Evolutionary conservation across 1,284 basidiomycete genomes (phyloP).

Genomic region (Ganoderma sinense): DNA sequence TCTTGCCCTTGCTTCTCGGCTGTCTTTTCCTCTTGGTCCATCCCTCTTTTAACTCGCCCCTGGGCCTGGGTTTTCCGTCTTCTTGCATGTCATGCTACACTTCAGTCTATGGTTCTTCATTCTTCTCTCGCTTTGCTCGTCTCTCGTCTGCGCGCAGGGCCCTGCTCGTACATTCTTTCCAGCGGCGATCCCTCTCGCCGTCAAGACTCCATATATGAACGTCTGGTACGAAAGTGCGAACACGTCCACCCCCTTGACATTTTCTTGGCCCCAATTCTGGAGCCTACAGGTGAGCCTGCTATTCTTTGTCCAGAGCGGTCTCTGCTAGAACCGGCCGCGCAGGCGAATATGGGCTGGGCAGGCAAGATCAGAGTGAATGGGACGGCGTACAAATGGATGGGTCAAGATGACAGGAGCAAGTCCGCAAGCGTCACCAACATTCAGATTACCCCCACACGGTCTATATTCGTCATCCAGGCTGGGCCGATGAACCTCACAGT

Average conservation of each 20-base stretch:
- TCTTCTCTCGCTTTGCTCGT: constrained; percentile 14
- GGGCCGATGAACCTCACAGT: constrained; percentile 30
- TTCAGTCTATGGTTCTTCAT: constrained; percentile 17
- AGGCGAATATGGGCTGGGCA: constrained; percentile 23
- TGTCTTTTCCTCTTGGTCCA: constrained; percentile 12
- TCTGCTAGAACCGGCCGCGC: neutral
- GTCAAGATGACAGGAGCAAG: neutral
- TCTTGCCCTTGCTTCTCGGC: constrained; percentile 11
- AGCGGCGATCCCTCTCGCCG: constrained; percentile 22
- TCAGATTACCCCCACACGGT: constrained; percentile 27
- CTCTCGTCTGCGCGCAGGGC: constrained; percentile 20
- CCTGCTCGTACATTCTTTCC: constrained; percentile 19
- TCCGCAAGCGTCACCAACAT: constrained; percentile 17
- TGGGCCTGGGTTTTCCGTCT: neutral
- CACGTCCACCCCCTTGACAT: neutral
- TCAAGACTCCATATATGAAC: constrained; percentile 25
- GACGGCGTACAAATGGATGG: constrained; percentile 30
- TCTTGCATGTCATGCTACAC: constrained; percentile 9
- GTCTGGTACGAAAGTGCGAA: constrained; percentile 18
- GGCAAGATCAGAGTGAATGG: constrained; percentile 34
- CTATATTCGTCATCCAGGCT: constrained; percentile 28
- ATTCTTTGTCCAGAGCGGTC: neutral
- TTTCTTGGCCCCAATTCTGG: constrained; percentile 21
- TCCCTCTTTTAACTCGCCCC: constrained; percentile 6
- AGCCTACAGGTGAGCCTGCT: constrained; percentile 6